Percentiles rank a stretch among this genome's conserved stretches.
Conservation (phyloP, 345 rosid genomes). For the Aethionema arabicum region DNA sequence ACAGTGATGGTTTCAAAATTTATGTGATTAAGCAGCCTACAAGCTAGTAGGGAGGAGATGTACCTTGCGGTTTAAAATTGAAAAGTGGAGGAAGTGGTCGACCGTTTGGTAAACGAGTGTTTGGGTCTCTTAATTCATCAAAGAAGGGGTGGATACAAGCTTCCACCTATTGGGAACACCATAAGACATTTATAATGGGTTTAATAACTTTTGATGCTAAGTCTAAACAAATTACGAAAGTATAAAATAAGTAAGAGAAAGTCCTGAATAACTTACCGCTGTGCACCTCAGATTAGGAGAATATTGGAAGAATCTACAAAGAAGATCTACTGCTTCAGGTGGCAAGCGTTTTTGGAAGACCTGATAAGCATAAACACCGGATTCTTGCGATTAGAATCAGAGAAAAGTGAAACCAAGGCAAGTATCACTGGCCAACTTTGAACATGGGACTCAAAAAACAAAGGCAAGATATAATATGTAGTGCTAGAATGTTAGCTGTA, state of each 20-base stretch:
- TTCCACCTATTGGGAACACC: conserved; percentile 47
- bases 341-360: conserved; percentile 76
- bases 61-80: conserved; percentile 49
- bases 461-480: neutral
- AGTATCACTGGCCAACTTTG: neutral
- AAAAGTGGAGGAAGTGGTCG: conserved; percentile 72
- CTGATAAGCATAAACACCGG: conserved; percentile 18
- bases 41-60: neutral
- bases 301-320: conserved; percentile 92
- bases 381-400: neutral
- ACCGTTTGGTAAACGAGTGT: conserved; percentile 61
- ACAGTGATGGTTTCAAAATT: neutral
- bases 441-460: neutral
- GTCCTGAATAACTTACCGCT: conserved; percentile 59
- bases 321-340: conserved; percentile 97
- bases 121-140: conserved; percentile 71
- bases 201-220: neutral
- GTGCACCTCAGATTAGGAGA: conserved; percentile 96
- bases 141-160: conserved; percentile 73
- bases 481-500: neutral
- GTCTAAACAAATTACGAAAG: neutral
- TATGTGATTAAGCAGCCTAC: neutral
- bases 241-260: neutral
- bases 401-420: neutral
- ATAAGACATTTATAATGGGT: neutral